phyloP scores from a whole-genome alignment of 768 basidiomycete species.

The Ramaria rubella region DNA sequence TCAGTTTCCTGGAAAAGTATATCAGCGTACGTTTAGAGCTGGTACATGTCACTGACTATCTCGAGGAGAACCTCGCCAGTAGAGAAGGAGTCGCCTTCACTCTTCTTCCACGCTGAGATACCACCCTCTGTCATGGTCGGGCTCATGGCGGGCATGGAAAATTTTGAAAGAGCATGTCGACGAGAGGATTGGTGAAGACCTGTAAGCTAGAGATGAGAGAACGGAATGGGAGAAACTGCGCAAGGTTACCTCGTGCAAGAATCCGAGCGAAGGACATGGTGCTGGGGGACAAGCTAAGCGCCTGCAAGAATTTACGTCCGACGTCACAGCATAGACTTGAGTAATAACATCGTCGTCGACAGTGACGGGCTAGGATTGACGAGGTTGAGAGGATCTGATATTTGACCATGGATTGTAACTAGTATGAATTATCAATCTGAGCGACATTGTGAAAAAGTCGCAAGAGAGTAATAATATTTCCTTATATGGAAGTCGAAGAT shows the following conservation, averaged over 20 bases:
- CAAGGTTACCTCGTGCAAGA: constrained; percentile 5
- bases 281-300: not conserved
- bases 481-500: constrained; percentile 11
- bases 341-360: not conserved
- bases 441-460: not conserved
- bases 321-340: not conserved
- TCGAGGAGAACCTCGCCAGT: constrained; percentile 85
- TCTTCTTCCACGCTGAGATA: constrained; percentile 85
- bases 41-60: constrained; percentile 52
- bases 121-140: constrained; percentile 96
- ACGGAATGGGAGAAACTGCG: not conserved
- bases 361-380: not conserved
- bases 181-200: constrained; percentile 48
- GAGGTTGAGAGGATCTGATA: too few relatives aligned
- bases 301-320: not conserved
- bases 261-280: constrained; percentile 8
- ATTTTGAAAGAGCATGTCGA: constrained; percentile 59
- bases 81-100: constrained; percentile 70
- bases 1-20: constrained; percentile 68
- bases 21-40: not conserved
- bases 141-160: constrained; percentile 95
- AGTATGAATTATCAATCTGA: too few relatives aligned
- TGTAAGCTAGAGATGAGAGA: constrained; percentile 18
- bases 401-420: too few relatives aligned
- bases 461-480: constrained; percentile 10